Percentiles rank a stretch among this genome's conserved stretches.
Evolutionary conservation across 148 eudicot species (phyloP).

Genomic region (Silene latifolia): DNA sequence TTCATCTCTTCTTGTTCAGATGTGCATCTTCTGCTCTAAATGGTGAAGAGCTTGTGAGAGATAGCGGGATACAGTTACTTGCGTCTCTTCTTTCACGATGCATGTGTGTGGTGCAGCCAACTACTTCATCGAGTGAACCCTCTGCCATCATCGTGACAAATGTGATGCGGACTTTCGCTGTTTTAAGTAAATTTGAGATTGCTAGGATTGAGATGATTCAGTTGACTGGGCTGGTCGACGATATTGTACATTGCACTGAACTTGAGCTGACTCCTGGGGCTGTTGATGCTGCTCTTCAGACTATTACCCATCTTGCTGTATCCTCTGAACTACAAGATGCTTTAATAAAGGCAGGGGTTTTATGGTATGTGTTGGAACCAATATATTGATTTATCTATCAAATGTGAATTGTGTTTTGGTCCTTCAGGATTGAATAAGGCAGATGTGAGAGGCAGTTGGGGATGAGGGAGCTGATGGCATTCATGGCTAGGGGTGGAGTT

Average conservation of each 20-base stretch:
- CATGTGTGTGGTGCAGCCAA: slow-evolving; percentile 94
- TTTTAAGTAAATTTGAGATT: slow-evolving; percentile 82
- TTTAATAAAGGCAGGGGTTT: slow-evolving; percentile 76
- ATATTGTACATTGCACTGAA: slow-evolving; percentile 94
- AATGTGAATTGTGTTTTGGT: neutral
- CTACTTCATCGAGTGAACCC: slow-evolving; percentile 80
- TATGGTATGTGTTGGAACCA: slow-evolving; percentile 54
- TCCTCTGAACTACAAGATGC: slow-evolving; percentile 73
- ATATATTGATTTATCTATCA: neutral
- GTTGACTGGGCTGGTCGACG: slow-evolving; percentile 74
- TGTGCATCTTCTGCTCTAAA: slow-evolving; percentile 93
- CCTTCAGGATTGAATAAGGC: neutral
- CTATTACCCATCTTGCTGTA: slow-evolving; percentile 79
- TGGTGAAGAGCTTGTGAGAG: slow-evolving; percentile 99
- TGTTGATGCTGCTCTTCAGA: slow-evolving; percentile 88
- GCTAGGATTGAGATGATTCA: slow-evolving; percentile 87
- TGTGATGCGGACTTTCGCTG: slow-evolving; percentile 80
- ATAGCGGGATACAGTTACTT: slow-evolving; percentile 91
- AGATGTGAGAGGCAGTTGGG: neutral
- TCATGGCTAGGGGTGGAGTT: neutral
- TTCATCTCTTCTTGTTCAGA: slow-evolving; percentile 31
- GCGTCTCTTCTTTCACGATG: slow-evolving; percentile 90
- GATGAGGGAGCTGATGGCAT: neutral
- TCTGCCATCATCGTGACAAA: slow-evolving; percentile 84
- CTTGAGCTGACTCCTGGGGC: slow-evolving; percentile 89